phyloP scores from a whole-genome alignment of 169 alveolate genomes.

The Plasmodium vivax region DNA sequence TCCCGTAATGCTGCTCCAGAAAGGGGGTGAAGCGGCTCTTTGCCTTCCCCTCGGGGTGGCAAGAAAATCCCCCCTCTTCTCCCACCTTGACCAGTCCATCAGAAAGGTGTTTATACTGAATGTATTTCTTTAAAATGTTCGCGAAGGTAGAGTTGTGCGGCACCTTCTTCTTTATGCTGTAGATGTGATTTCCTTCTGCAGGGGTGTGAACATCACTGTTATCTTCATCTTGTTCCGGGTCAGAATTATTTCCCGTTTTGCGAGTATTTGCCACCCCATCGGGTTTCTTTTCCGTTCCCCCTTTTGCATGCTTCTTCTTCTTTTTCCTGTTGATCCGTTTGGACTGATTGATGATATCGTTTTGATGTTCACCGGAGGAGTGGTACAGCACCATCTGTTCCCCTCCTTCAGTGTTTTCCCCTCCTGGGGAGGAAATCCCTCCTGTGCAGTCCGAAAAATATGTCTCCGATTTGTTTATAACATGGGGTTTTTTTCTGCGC shows the following conservation, averaged over 20 bases:
- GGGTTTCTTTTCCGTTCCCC: background rate
- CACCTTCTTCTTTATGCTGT: constrained; percentile 12
- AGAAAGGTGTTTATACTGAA: constrained; percentile 2
- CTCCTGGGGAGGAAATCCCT: background rate
- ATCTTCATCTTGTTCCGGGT: background rate
- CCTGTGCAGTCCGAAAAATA: background rate
- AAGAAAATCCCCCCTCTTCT: background rate
- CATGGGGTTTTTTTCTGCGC: background rate
- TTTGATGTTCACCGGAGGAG: background rate
- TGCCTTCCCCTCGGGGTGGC: background rate
- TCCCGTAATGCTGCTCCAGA: background rate
- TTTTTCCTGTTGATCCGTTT: constrained; percentile 5
- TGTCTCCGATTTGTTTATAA: background rate
- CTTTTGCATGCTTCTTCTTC: background rate
- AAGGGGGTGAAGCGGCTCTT: background rate
- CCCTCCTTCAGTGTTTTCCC: background rate
- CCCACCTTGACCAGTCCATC: background rate
- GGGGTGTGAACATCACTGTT: background rate
- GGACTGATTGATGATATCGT: background rate
- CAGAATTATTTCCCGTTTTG: background rate
- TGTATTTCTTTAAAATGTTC: constrained; percentile 16
- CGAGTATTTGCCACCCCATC: background rate
- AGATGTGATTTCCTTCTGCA: background rate
- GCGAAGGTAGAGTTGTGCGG: background rate
- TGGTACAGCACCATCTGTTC: background rate